These are phyloP conservation scores for Suillus subaureus DNA, from an alignment of 768 basidiomycete species.

Conservation along the genomic window DNA sequence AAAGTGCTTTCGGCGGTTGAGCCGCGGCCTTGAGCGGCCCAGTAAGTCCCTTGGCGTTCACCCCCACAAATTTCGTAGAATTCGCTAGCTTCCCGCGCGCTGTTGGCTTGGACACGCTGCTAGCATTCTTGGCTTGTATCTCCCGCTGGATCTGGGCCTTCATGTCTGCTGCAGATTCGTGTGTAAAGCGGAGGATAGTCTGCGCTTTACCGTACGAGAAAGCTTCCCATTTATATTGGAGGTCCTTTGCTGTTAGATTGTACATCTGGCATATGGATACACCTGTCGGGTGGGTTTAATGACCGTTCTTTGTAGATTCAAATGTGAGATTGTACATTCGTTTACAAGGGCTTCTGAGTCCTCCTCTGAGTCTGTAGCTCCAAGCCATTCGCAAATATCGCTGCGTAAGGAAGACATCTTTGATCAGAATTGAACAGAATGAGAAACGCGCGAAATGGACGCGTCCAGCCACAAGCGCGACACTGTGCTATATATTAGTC, in stretches of 20 bases:
- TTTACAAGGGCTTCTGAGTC: slow-evolving; percentile 40
- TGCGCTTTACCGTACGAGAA: slow-evolving; percentile 31
- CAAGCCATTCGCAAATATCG: slow-evolving; percentile 29
- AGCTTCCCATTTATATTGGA: slow-evolving; percentile 76
- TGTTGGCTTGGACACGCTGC: slow-evolving; percentile 21
- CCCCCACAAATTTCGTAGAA: slow-evolving; percentile 18
- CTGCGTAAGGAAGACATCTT: slow-evolving; percentile 26
- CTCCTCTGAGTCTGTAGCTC: slow-evolving; percentile 36
- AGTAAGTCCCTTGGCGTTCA: neutral
- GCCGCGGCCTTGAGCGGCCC: slow-evolving; percentile 1
- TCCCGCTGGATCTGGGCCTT: slow-evolving; percentile 48
- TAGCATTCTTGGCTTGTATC: slow-evolving; percentile 22
- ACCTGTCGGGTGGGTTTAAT: slow-evolving; percentile 43
- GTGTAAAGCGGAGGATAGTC: slow-evolving; percentile 49
- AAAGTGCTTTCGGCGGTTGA: neutral
- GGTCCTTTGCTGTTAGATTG: slow-evolving; percentile 49
- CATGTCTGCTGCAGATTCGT: slow-evolving; percentile 46
- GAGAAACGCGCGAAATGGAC: neutral
- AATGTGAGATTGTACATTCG: slow-evolving; percentile 48
- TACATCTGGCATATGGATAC: slow-evolving; percentile 65
- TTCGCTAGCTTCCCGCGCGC: slow-evolving; percentile 5
- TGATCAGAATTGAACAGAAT: slow-evolving; percentile 2
- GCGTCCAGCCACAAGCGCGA: slow-evolving; percentile 7
- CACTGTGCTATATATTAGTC: neutral
- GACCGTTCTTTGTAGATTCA: neutral